Percentiles rank a stretch among this genome's conserved stretches.
phyloP scores from a whole-genome alignment of 805 yeast genomes.

The Sugiyamaella floridensis region DNA sequence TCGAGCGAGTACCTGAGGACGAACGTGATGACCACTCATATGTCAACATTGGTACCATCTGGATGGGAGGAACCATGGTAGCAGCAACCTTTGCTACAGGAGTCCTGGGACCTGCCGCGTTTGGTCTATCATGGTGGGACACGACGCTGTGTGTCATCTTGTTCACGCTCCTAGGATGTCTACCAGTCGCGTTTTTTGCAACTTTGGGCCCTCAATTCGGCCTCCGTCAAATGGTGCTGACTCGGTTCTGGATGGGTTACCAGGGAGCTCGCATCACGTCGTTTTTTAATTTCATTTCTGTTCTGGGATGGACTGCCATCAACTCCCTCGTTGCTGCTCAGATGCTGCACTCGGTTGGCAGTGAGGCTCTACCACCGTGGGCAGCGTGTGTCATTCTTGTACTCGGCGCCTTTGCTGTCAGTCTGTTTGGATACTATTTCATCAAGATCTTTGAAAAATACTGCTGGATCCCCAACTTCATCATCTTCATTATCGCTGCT shows the following conservation, averaged over 20 bases:
- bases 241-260: slow-evolving; percentile 74
- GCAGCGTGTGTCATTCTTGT: slow-evolving; percentile 78
- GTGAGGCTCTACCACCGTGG: slow-evolving; percentile 69
- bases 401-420: slow-evolving; percentile 57
- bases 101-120: slow-evolving; percentile 57
- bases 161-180: slow-evolving; percentile 64
- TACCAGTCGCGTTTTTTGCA: slow-evolving; percentile 78
- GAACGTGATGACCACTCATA: slow-evolving; percentile 65
- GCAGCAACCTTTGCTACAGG: slow-evolving; percentile 79
- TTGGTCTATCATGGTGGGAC: slow-evolving; percentile 68
- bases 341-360: slow-evolving; percentile 67
- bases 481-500: slow-evolving; percentile 68
- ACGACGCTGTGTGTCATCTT: slow-evolving; percentile 59
- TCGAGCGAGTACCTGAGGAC: slow-evolving; percentile 72
- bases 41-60: slow-evolving; percentile 73
- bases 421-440: slow-evolving; percentile 77
- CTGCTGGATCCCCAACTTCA: slow-evolving; percentile 80
- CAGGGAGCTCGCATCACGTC: slow-evolving; percentile 70
- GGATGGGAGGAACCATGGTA: slow-evolving; percentile 87
- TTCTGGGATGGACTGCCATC: slow-evolving; percentile 94
- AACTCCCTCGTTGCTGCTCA: slow-evolving; percentile 88
- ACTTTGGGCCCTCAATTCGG: slow-evolving; percentile 79
- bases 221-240: slow-evolving; percentile 76
- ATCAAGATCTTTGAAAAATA: slow-evolving; percentile 79
- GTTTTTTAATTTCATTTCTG: slow-evolving; percentile 67